Conservation (phyloP, 2,329 filamentous ascomycete species). For the Penicillium nordicum region DNA sequence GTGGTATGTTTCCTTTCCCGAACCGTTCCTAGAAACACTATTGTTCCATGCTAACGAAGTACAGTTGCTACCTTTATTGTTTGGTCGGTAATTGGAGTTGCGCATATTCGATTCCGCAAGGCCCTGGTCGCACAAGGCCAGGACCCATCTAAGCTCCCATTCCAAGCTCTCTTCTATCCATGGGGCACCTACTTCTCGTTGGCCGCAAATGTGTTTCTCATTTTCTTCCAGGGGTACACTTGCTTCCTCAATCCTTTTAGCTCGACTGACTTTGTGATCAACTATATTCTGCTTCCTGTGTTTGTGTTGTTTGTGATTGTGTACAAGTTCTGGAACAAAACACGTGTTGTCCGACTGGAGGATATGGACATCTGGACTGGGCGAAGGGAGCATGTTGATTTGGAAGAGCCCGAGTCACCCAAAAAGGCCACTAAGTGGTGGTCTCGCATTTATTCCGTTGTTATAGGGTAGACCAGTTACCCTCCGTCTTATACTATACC, state of each 20-base stretch:
- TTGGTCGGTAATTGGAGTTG: slow-evolving; percentile 40
- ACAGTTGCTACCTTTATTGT: slow-evolving; percentile 41
- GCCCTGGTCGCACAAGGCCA: slow-evolving; percentile 39
- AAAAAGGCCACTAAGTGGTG: slow-evolving; percentile 14
- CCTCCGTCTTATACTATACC: not conserved
- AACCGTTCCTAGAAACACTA: not conserved
- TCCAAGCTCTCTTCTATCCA: slow-evolving; percentile 49
- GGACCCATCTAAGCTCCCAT: slow-evolving; percentile 45
- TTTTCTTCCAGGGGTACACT: slow-evolving; percentile 54
- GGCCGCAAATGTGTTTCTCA: slow-evolving; percentile 47
- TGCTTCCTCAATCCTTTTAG: slow-evolving; percentile 51
- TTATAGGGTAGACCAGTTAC: slow-evolving; percentile 22
- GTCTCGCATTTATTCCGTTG: slow-evolving; percentile 18
- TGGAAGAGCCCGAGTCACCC: slow-evolving; percentile 7
- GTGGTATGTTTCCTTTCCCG: slow-evolving; percentile 21
- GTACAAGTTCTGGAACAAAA: slow-evolving; percentile 47
- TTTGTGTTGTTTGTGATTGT: slow-evolving; percentile 47
- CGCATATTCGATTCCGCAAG: slow-evolving; percentile 43
- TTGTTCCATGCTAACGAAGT: not conserved
- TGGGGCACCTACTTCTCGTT: slow-evolving; percentile 51
- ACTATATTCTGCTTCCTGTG: slow-evolving; percentile 54
- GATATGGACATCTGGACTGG: slow-evolving; percentile 44
- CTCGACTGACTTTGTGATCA: slow-evolving; percentile 51
- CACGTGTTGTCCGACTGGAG: slow-evolving; percentile 33
- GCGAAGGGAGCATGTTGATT: slow-evolving; percentile 23